Conservation (phyloP, 129 eudicot genomes). For the Artemisia annua region DNA sequence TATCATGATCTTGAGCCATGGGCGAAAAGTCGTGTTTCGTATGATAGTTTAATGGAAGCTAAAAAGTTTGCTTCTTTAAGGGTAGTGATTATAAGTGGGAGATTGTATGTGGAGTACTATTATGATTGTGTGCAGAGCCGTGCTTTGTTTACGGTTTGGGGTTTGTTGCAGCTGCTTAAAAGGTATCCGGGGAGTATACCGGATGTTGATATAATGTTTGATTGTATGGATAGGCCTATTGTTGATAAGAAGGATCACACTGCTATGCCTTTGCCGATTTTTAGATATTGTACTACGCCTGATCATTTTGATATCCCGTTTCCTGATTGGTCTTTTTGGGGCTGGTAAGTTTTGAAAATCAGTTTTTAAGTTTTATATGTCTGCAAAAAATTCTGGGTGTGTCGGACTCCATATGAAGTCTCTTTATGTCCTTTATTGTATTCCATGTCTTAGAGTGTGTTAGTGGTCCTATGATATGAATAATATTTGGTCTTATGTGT, state of each 20-base stretch:
- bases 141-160: slow-evolving; percentile 65
- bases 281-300: slow-evolving; percentile 71
- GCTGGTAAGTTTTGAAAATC: slow-evolving; percentile 52
- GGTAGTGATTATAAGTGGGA: slow-evolving; percentile 62
- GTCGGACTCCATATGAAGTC: too few species aligned
- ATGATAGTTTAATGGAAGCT: slow-evolving; percentile 53
- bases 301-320: slow-evolving; percentile 75
- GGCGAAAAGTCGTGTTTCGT: slow-evolving; percentile 42
- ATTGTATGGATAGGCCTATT: slow-evolving; percentile 78
- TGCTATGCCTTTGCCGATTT: slow-evolving; percentile 66
- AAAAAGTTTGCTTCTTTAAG: slow-evolving; percentile 60
- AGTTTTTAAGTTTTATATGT: neutral
- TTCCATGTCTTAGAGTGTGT: too few species aligned
- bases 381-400: too few species aligned
- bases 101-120: slow-evolving; percentile 61
- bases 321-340: slow-evolving; percentile 98
- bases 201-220: slow-evolving; percentile 89
- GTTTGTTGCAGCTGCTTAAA: slow-evolving; percentile 68
- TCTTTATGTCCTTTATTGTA: too few species aligned
- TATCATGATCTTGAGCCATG: slow-evolving; percentile 69
- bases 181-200: slow-evolving; percentile 68
- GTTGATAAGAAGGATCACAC: slow-evolving; percentile 42
- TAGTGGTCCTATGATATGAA: too few species aligned
- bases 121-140: slow-evolving; percentile 81
- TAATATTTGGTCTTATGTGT: too few species aligned